These are phyloP conservation scores for Phytophthora pistaciae DNA, from an alignment of 352 stramenopile species.

Conservation along the genomic window DNA sequence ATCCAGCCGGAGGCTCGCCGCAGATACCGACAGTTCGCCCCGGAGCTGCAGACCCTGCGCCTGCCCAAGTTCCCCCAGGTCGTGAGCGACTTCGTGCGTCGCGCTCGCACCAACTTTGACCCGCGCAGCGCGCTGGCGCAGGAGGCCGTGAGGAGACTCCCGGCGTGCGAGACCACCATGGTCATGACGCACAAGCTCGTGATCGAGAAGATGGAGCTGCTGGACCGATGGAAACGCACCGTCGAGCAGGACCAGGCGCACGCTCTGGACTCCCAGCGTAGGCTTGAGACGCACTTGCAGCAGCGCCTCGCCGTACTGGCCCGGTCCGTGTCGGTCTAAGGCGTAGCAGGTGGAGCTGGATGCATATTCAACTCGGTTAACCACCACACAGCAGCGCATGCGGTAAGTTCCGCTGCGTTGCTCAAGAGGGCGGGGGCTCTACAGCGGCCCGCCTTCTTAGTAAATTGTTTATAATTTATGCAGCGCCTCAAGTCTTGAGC, in stretches of 20 bases:
- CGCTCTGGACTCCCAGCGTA: constrained; percentile 55
- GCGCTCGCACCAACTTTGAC: constrained; percentile 68
- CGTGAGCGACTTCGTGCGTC: constrained; percentile 72
- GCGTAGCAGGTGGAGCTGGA: neutral
- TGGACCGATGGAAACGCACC: constrained; percentile 67
- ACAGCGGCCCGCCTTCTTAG: constrained; percentile 12
- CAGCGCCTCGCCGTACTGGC: constrained; percentile 69
- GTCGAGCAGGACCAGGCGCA: constrained; percentile 67
- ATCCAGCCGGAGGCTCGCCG: constrained; percentile 79
- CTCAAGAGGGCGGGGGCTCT: constrained; percentile 16
- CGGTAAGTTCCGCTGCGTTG: constrained; percentile 16
- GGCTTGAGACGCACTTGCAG: constrained; percentile 67
- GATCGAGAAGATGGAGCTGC: constrained; percentile 77
- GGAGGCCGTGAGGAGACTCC: constrained; percentile 71
- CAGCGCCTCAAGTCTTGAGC: constrained; percentile 22
- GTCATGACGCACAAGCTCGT: constrained; percentile 81
- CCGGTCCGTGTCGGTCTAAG: constrained; percentile 62
- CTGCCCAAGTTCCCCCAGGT: constrained; percentile 75
- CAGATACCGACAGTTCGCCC: constrained; percentile 68
- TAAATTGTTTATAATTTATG: constrained; percentile 49
- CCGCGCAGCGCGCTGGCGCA: constrained; percentile 59
- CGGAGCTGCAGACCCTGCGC: constrained; percentile 50
- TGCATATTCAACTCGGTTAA: neutral
- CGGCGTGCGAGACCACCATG: constrained; percentile 73
- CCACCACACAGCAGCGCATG: constrained; percentile 17